Conservation (phyloP, 169 alveolate genomes). For the Plasmodium blacklocki region DNA sequence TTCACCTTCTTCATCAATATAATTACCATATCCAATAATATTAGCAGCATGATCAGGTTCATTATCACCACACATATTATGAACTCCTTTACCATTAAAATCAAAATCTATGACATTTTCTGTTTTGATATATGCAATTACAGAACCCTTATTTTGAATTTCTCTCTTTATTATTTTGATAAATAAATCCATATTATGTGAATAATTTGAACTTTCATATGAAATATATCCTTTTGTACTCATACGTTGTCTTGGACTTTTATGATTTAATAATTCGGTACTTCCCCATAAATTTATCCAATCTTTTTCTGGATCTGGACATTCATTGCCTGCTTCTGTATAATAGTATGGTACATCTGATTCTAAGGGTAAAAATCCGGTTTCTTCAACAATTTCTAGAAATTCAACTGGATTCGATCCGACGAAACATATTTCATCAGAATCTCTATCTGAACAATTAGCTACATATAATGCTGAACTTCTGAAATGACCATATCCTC, state of each 20-base stretch:
- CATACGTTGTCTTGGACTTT: too few relatives aligned
- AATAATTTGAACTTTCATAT: constrained; percentile 1
- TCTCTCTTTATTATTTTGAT: constrained; percentile 56
- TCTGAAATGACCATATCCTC: constrained; percentile 68
- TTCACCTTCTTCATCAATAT: constrained; percentile 31
- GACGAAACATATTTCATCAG: constrained; percentile 17
- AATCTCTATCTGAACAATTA: constrained; percentile 21
- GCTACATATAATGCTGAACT: constrained; percentile 69
- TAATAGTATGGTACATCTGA: constrained; percentile 36
- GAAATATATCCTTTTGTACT: not conserved
- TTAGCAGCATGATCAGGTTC: constrained; percentile 75
- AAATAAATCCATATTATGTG: constrained; percentile 29
- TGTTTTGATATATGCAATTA: constrained; percentile 69
- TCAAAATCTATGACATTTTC: constrained; percentile 63
- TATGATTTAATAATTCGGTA: constrained; percentile 17
- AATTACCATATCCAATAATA: constrained; percentile 78
- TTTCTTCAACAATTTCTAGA: constrained; percentile 30
- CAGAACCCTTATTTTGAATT: constrained; percentile 78
- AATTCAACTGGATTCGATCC: constrained; percentile 57
- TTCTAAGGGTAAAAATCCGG: constrained; percentile 44
- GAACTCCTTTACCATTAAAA: constrained; percentile 70
- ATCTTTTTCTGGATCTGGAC: constrained; percentile 7
- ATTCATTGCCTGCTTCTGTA: constrained; percentile 2
- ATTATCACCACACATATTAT: constrained; percentile 61
- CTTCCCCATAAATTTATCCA: constrained; percentile 44